Percentiles rank a stretch among this genome's conserved stretches.
Evolutionary conservation across 176 grass and related monocot species (phyloP).

Genomic region (Oropetium thomaeum): DNA sequence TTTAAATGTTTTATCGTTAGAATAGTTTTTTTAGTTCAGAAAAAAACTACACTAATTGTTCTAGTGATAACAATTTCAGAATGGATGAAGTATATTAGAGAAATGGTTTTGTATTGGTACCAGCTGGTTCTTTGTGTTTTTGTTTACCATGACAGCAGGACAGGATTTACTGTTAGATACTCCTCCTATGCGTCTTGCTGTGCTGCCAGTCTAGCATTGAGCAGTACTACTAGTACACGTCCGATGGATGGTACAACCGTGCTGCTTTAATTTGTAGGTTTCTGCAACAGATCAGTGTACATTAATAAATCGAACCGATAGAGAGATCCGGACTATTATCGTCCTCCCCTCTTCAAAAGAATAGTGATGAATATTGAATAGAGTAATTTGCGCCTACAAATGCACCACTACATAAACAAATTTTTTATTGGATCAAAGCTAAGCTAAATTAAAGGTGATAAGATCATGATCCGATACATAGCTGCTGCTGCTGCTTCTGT

Average conservation of each 20-base stretch:
- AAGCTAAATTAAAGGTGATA: conserved; percentile 16
- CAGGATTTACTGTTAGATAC: neutral
- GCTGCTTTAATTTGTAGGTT: neutral
- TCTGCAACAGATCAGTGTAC: neutral
- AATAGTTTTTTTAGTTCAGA: no score
- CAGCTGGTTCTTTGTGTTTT: no score
- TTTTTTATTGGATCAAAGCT: conserved; percentile 9
- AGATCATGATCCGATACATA: conserved; percentile 5
- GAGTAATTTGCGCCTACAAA: neutral
- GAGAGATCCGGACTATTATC: conserved; percentile 1
- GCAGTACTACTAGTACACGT: no score
- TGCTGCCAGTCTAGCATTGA: conserved; percentile 5
- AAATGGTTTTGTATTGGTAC: no score
- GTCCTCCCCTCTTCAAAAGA: conserved; percentile 4
- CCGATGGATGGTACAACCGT: conserved; percentile 6
- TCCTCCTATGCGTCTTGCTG: neutral
- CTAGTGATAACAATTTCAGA: no score
- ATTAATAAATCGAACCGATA: neutral
- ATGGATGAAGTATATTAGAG: no score
- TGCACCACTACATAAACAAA: conserved; percentile 15
- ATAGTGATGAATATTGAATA: neutral
- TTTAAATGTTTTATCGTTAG: no score
- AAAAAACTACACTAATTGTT: no score
- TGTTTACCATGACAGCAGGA: neutral
- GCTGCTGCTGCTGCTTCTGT: no score